A percentile compares a stretch with the other conserved stretches of the same genome.
These are phyloP conservation scores for Oryza punctata DNA, from an alignment of 176 grass and related monocot species.

Conservation along the genomic window DNA sequence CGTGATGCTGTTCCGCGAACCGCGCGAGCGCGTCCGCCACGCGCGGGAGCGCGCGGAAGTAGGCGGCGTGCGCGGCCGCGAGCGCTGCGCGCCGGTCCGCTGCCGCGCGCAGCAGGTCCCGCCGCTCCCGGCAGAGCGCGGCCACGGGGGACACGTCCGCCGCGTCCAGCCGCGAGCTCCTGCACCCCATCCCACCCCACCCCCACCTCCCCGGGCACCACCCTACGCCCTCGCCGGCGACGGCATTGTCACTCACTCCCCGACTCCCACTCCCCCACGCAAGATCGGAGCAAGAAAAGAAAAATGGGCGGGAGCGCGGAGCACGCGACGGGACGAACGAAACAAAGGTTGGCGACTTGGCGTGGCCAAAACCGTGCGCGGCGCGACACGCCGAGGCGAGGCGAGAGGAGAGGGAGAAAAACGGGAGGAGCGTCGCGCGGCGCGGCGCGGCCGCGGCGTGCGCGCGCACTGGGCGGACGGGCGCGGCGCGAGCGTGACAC, in stretches of 20 bases:
- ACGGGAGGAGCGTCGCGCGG: neutral
- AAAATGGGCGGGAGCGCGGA: neutral
- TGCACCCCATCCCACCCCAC: conserved; percentile 56
- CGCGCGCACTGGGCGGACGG: too few relatives aligned
- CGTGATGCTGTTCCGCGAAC: conserved; percentile 67
- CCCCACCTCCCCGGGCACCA: neutral
- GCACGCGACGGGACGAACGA: neutral
- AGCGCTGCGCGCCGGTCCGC: conserved; percentile 56
- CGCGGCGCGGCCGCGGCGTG: too few relatives aligned
- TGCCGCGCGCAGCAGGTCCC: conserved; percentile 65
- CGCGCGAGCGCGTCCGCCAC: conserved; percentile 76
- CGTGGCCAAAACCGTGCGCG: neutral
- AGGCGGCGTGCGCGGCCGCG: conserved; percentile 67
- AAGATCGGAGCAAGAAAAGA: neutral
- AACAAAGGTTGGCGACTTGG: neutral
- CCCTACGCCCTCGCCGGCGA: conserved; percentile 21
- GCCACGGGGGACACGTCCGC: conserved; percentile 52
- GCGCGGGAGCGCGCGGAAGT: conserved; percentile 76
- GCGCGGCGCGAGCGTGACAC: conserved; percentile 35
- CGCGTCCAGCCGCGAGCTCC: conserved; percentile 78
- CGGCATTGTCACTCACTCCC: conserved; percentile 33
- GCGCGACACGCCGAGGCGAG: neutral
- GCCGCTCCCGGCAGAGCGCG: conserved; percentile 77
- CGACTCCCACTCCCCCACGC: neutral
- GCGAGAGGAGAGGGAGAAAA: neutral